Conservation (phyloP, 2,329 filamentous ascomycete species). For the Cladosporium sp. region DNA sequence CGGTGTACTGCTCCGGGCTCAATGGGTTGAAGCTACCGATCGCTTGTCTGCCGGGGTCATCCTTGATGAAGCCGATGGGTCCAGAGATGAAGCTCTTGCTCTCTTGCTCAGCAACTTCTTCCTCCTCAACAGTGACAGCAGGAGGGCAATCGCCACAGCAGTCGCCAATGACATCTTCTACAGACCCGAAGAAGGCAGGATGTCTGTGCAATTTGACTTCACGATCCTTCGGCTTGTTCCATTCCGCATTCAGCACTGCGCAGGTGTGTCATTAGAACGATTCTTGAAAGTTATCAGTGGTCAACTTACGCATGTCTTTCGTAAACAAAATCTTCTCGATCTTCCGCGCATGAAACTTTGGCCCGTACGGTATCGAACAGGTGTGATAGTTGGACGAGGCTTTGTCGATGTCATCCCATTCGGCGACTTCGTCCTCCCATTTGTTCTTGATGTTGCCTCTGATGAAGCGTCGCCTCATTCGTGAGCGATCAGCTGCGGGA, state of each 20-base stretch:
- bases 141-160: constrained; percentile 75
- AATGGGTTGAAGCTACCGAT: constrained; percentile 72
- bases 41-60: constrained; percentile 72
- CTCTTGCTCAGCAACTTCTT: constrained; percentile 64
- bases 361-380: constrained; percentile 60
- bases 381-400: constrained; percentile 65
- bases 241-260: constrained; percentile 69
- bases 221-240: constrained; percentile 73
- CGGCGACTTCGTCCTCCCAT: constrained; percentile 73
- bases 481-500: constrained; percentile 46
- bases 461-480: constrained; percentile 38
- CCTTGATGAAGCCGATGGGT: constrained; percentile 65
- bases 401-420: constrained; percentile 73
- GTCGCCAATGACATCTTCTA: constrained; percentile 68
- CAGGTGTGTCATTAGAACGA: not conserved
- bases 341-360: constrained; percentile 50
- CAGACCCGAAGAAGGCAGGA: constrained; percentile 75
- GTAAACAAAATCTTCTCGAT: constrained; percentile 80
- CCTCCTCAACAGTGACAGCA: constrained; percentile 63
- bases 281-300: too few species aligned
- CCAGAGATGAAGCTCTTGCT: constrained; percentile 71
- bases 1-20: constrained; percentile 78
- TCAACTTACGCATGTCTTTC: constrained; percentile 53
- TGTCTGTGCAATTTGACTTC: constrained; percentile 74
- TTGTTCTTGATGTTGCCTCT: constrained; percentile 68